A percentile compares a stretch with the other conserved stretches of the same genome.
These are phyloP conservation scores for Lactarius sanguifluus DNA, from an alignment of 768 basidiomycete species.

Conservation along the genomic window DNA sequence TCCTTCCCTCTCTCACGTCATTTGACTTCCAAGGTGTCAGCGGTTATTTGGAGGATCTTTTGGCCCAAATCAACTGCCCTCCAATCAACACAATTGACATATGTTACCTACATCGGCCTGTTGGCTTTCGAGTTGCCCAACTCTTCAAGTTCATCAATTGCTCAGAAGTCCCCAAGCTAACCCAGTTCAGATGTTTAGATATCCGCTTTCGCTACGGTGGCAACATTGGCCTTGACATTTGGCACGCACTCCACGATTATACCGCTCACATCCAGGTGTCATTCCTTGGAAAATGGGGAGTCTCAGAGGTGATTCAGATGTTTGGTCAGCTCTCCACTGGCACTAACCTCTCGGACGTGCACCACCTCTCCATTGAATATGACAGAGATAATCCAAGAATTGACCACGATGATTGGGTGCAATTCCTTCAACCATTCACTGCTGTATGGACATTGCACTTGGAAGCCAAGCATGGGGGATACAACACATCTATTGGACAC, in stretches of 20 bases:
- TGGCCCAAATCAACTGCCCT: background rate
- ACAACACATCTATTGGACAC: too few relatives aligned
- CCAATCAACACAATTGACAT: fast-evolving
- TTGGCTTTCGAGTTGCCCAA: background rate
- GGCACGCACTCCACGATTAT: background rate
- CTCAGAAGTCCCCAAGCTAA: background rate
- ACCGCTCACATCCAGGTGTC: background rate
- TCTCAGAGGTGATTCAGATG: background rate
- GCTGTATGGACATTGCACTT: background rate
- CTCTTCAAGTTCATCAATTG: background rate
- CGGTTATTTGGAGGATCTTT: background rate
- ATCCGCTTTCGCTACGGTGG: fast-evolving
- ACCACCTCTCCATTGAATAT: background rate
- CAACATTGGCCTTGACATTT: background rate
- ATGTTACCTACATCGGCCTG: background rate
- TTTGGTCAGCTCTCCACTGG: background rate
- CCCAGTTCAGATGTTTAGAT: background rate
- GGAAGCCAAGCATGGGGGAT: too few relatives aligned
- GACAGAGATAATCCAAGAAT: background rate
- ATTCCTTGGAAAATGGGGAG: background rate
- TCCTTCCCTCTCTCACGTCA: background rate
- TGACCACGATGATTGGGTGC: background rate
- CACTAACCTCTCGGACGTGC: background rate
- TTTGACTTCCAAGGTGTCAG: background rate
- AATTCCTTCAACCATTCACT: background rate